Evolutionary conservation across 163 green algal genomes (phyloP).

Genomic region (Chlamydomonas reinhardtii): DNA sequence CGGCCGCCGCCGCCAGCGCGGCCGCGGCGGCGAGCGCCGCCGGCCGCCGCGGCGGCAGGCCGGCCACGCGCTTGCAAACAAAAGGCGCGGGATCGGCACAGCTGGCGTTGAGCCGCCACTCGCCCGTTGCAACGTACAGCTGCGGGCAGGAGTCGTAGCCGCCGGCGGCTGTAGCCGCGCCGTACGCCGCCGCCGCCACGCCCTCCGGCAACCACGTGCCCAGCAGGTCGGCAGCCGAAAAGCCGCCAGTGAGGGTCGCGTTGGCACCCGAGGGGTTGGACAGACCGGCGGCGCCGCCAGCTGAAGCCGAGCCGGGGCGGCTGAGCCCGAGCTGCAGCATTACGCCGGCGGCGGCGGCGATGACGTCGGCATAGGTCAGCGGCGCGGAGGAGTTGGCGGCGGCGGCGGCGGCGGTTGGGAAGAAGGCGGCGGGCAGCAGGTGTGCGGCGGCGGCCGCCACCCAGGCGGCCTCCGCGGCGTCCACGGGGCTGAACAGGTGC

Average conservation of each 20-base stretch:
- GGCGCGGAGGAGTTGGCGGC: not conserved
- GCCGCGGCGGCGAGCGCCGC: not conserved
- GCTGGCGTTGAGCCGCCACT: not conserved
- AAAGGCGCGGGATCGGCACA: not conserved
- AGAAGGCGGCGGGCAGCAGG: not conserved
- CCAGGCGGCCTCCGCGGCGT: not conserved
- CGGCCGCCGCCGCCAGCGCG: not conserved
- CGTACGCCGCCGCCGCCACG: not conserved
- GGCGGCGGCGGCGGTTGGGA: too few species aligned
- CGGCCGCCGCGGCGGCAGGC: conserved; percentile 3
- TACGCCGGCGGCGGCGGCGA: not conserved
- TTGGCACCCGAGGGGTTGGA: not conserved
- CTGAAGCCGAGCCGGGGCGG: not conserved
- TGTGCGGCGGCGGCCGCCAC: conserved; percentile 2
- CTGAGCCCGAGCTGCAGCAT: not conserved
- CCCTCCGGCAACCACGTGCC: conserved; percentile 20
- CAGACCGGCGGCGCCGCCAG: not conserved
- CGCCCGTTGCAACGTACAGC: not conserved
- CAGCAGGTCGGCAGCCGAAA: not conserved
- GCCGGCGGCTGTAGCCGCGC: too few species aligned
- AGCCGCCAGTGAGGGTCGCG: not conserved
- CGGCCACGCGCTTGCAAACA: conserved; percentile 21
- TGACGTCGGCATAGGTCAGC: too few species aligned
- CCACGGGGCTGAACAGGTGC: conserved; percentile 28
- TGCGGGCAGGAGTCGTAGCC: not conserved